Percentiles rank a stretch among this genome's conserved stretches.
These are phyloP conservation scores for Salix caprea DNA, from an alignment of 345 rosid genomes.

Conservation along the genomic window DNA sequence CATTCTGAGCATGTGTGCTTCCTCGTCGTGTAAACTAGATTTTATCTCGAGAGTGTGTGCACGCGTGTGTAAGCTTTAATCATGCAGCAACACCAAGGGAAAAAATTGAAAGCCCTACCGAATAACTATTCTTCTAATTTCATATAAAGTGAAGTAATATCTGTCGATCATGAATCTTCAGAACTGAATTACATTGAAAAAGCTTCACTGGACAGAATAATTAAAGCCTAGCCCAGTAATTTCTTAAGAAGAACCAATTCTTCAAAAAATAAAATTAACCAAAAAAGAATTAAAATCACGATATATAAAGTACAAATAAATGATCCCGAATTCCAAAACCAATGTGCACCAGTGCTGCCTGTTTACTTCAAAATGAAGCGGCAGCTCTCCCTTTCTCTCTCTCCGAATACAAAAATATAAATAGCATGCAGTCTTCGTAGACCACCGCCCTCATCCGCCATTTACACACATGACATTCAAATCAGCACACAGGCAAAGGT, in stretches of 20 bases:
- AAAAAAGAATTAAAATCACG: not conserved
- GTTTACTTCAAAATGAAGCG: slow-evolving; percentile 17
- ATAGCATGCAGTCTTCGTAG: not conserved
- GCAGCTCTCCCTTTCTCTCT: slow-evolving; percentile 13
- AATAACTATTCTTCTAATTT: too few species aligned
- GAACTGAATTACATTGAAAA: too few species aligned
- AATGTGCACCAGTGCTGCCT: not conserved
- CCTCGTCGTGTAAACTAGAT: too few species aligned
- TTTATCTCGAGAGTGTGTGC: too few species aligned
- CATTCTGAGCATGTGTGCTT: too few species aligned
- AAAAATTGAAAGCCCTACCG: too few species aligned
- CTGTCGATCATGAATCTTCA: not conserved
- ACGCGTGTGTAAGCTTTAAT: too few species aligned
- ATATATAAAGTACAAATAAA: not conserved
- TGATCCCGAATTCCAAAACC: slow-evolving; percentile 12
- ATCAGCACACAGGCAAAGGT: slow-evolving; percentile 9
- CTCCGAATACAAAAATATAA: not conserved
- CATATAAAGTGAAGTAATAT: too few species aligned
- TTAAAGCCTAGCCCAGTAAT: not conserved
- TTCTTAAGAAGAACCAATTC: not conserved
- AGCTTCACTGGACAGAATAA: not conserved
- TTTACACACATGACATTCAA: slow-evolving; percentile 35
- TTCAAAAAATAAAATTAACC: not conserved
- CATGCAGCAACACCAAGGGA: too few species aligned
- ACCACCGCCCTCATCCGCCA: slow-evolving; percentile 52